These are phyloP conservation scores for Omphalotus olearius DNA, from an alignment of 1,284 basidiomycete species.

Conservation along the genomic window DNA sequence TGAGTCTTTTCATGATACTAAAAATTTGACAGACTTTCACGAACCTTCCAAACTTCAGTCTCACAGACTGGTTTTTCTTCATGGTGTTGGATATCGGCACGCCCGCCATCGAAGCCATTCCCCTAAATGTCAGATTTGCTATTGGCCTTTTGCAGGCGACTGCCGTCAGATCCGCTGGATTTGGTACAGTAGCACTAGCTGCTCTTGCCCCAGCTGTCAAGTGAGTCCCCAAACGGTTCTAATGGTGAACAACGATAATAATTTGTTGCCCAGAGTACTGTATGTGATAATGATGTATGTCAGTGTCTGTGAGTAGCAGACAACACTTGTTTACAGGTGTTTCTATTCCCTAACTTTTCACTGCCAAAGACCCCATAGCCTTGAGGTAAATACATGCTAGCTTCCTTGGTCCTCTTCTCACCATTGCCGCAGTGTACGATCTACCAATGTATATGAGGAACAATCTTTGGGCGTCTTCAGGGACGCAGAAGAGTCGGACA, in stretches of 20 bases:
- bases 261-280: slow-evolving; percentile 51
- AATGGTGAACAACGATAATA: neutral
- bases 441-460: slow-evolving; percentile 98
- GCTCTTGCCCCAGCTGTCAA: slow-evolving; percentile 81
- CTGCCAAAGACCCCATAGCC: slow-evolving; percentile 58
- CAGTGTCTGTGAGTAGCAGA: slow-evolving; percentile 54
- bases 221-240: slow-evolving; percentile 35
- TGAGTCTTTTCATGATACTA: slow-evolving; percentile 30
- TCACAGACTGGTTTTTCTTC: slow-evolving; percentile 86
- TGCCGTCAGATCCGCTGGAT: slow-evolving; percentile 88
- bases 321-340: neutral
- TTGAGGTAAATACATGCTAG: slow-evolving; percentile 47
- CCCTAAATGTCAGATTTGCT: slow-evolving; percentile 62
- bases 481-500: slow-evolving; percentile 42
- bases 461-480: slow-evolving; percentile 76
- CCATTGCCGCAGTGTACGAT: slow-evolving; percentile 65
- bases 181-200: slow-evolving; percentile 71
- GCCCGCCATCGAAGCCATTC: slow-evolving; percentile 64
- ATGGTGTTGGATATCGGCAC: slow-evolving; percentile 87
- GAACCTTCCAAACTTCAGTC: slow-evolving; percentile 32
- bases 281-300: slow-evolving; percentile 91
- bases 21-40: neutral
- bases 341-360: neutral
- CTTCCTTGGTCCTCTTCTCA: neutral
- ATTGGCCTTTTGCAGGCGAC: slow-evolving; percentile 70